Evolutionary conservation across 176 grass and related monocot genomes (phyloP).

Genomic region (Zizania latifolia): DNA sequence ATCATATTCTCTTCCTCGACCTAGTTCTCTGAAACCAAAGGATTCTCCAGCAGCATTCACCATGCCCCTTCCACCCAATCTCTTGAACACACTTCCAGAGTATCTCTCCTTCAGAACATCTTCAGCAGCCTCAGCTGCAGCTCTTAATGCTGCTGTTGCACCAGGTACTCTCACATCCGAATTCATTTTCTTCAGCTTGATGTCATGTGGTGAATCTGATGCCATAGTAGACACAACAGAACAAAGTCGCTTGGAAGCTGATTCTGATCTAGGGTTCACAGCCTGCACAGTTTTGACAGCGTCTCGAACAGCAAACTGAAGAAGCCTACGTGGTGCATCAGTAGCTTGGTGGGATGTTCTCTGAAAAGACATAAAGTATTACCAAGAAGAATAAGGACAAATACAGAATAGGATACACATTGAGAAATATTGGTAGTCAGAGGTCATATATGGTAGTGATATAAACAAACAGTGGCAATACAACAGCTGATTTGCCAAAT

Average conservation of each 20-base stretch:
- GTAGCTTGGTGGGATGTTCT: constrained; percentile 32
- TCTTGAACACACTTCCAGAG: constrained; percentile 61
- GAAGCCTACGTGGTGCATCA: constrained; percentile 73
- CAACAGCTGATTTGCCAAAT: not conserved
- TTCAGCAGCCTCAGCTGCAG: constrained; percentile 61
- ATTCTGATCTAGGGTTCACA: constrained; percentile 36
- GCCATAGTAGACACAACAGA: constrained; percentile 65
- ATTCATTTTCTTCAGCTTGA: constrained; percentile 31
- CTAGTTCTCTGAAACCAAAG: constrained; percentile 21
- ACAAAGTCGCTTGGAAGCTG: constrained; percentile 57
- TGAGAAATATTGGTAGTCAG: not conserved
- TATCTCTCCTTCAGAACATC: constrained; percentile 46
- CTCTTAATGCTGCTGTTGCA: constrained; percentile 50
- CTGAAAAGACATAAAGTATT: constrained; percentile 26
- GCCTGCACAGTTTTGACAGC: constrained; percentile 69
- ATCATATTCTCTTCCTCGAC: constrained; percentile 26
- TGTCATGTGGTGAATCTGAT: constrained; percentile 41
- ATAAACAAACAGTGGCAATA: not conserved
- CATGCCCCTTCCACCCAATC: constrained; percentile 48
- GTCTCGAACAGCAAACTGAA: constrained; percentile 97
- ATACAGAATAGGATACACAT: not conserved
- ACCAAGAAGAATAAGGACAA: not conserved
- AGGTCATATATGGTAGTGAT: not conserved
- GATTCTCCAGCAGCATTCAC: constrained; percentile 19
- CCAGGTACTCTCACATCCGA: constrained; percentile 46